Conservation (phyloP, 129 eudicot species). For the Artemisia annua region DNA sequence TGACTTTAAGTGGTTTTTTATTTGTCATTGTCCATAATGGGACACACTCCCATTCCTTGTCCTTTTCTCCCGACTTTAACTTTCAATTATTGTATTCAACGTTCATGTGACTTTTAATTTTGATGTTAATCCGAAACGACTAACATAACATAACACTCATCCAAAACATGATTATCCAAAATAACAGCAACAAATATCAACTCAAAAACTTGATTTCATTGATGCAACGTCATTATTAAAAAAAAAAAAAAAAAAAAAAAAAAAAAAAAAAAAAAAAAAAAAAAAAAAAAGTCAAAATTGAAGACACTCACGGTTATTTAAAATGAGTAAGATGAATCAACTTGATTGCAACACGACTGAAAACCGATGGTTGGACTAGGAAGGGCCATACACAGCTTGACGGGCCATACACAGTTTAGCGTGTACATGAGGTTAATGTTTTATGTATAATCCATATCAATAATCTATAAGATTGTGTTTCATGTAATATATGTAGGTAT, state of each 20-base stretch:
- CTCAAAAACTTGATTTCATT: not conserved
- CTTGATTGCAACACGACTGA: not conserved
- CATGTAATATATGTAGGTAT: too few relatives aligned
- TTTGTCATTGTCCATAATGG: slow-evolving; percentile 5
- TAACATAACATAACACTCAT: not conserved
- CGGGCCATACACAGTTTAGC: too few relatives aligned
- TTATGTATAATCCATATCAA: too few relatives aligned
- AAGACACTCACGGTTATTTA: not conserved
- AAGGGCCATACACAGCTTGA: slow-evolving; percentile 12
- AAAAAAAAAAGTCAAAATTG: too few relatives aligned
- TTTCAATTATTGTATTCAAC: slow-evolving; percentile 1
- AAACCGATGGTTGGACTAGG: slow-evolving; percentile 10
- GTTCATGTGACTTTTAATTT: not conserved
- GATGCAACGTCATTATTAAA: not conserved
- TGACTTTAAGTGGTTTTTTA: not conserved
- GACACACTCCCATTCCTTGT: slow-evolving; percentile 4
- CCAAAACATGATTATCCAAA: not conserved
- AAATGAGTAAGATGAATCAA: not conserved
- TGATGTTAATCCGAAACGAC: not conserved
- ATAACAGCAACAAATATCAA: not conserved
- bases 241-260: too few relatives aligned
- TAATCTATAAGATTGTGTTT: too few relatives aligned
- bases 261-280: too few relatives aligned
- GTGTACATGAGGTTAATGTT: not conserved
- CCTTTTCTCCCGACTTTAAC: slow-evolving; percentile 3